Conservation (phyloP, 768 basidiomycete species). For the Mycena rebaudengoi region DNA sequence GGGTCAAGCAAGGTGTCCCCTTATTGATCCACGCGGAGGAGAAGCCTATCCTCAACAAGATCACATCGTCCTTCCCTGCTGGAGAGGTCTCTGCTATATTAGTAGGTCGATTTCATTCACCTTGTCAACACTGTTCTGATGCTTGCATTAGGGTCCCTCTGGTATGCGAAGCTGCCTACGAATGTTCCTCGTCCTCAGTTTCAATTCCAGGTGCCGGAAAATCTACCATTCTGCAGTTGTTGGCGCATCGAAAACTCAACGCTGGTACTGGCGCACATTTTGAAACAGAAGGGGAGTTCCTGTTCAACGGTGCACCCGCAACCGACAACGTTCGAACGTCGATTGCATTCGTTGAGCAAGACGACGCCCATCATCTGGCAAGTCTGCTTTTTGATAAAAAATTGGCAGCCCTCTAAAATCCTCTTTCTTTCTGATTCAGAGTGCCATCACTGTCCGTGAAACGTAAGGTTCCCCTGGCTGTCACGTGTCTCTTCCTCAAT, state of each 20-base stretch:
- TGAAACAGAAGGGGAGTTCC: constrained; percentile 26
- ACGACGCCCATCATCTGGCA: constrained; percentile 27
- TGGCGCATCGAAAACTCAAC: constrained; percentile 25
- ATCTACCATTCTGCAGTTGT: constrained; percentile 23
- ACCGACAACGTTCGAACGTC: constrained; percentile 23
- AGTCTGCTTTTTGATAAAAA: background rate
- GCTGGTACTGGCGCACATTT: constrained; percentile 26
- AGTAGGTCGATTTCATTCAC: background rate
- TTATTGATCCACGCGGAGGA: constrained; percentile 14
- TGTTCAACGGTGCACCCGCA: constrained; percentile 36
- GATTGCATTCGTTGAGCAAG: constrained; percentile 26
- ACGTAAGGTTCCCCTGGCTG: constrained; percentile 14
- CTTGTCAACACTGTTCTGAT: background rate
- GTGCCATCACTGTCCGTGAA: constrained; percentile 27
- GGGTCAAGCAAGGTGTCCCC: constrained; percentile 23
- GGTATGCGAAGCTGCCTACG: background rate
- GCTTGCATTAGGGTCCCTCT: background rate
- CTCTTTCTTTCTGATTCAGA: background rate
- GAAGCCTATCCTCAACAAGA: constrained; percentile 24
- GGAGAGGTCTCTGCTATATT: constrained; percentile 28
- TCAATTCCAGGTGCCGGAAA: constrained; percentile 21
- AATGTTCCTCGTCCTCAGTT: background rate
- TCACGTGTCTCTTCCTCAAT: too few relatives aligned
- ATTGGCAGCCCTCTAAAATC: background rate
- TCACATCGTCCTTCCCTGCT: constrained; percentile 26